phyloP scores from a whole-genome alignment of 1,284 basidiomycete species.

The Irpex sp. region DNA sequence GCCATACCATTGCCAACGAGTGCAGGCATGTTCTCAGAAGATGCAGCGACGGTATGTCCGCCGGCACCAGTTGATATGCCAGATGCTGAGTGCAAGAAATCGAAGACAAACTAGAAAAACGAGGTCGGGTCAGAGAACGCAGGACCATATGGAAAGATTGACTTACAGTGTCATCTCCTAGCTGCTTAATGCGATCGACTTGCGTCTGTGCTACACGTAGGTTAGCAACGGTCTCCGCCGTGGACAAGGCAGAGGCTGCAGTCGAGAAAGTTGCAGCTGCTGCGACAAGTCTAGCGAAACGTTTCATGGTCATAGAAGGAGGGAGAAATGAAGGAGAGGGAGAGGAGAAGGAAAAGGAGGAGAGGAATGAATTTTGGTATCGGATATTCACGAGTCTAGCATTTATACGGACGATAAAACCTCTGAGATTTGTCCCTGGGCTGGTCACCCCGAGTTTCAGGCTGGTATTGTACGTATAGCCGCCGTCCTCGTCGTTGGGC shows the following conservation, averaged over 20 bases:
- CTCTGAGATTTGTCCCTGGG: neutral
- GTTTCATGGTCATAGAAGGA: conserved; percentile 1
- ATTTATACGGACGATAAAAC: neutral
- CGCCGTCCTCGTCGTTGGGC: neutral
- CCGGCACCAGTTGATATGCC: conserved; percentile 14
- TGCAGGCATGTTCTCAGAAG: conserved; percentile 16
- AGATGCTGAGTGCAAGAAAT: conserved; percentile 14
- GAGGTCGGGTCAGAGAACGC: neutral
- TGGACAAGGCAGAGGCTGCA: conserved; percentile 7
- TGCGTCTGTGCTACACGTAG: conserved; percentile 9
- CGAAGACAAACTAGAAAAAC: conserved; percentile 17
- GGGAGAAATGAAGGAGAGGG: neutral
- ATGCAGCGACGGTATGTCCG: conserved; percentile 16
- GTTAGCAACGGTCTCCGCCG: conserved; percentile 12
- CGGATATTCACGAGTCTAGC: neutral
- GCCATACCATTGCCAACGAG: conserved; percentile 17
- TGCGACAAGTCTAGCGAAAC: neutral
- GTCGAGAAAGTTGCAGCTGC: neutral
- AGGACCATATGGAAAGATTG: neutral
- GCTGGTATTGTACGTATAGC: neutral
- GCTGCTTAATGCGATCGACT: conserved; percentile 13
- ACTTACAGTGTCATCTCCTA: conserved; percentile 15
- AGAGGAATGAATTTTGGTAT: neutral
- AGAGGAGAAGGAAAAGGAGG: neutral
- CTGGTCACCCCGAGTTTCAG: neutral